These are phyloP conservation scores for Macrophomina tecta DNA, from an alignment of 2,329 filamentous ascomycete genomes.

Conservation along the genomic window DNA sequence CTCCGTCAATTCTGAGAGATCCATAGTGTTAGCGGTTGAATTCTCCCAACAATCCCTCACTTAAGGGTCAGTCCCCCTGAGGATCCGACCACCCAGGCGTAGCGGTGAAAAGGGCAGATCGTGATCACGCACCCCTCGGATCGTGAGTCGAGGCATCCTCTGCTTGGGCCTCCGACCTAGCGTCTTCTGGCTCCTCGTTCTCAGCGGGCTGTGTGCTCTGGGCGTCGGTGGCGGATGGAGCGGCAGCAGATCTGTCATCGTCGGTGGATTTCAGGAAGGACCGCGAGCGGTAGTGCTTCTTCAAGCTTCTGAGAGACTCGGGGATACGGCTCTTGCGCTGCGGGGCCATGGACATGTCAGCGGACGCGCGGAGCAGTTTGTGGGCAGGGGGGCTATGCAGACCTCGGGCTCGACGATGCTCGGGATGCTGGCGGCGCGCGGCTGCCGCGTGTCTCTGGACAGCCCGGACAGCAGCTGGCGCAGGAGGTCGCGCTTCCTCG, in stretches of 20 bases:
- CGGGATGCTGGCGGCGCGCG: slow-evolving; percentile 17
- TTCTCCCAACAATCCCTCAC: neutral
- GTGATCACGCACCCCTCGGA: slow-evolving; percentile 26
- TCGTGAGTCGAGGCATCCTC: slow-evolving; percentile 21
- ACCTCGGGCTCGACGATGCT: slow-evolving; percentile 21
- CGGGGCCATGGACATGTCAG: slow-evolving; percentile 15
- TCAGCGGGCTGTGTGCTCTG: neutral
- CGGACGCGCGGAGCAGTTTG: neutral
- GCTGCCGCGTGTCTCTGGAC: slow-evolving; percentile 18
- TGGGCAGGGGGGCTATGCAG: neutral
- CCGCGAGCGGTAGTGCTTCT: slow-evolving; percentile 25
- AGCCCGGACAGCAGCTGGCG: slow-evolving; percentile 22
- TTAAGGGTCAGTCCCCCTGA: slow-evolving; percentile 18
- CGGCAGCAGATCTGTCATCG: slow-evolving; percentile 14
- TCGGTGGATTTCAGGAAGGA: slow-evolving; percentile 22
- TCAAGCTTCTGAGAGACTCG: slow-evolving; percentile 22
- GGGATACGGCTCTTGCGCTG: slow-evolving; percentile 24
- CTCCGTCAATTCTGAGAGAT: slow-evolving; percentile 53
- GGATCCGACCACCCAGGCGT: slow-evolving; percentile 19
- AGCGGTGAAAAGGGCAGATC: slow-evolving; percentile 25
- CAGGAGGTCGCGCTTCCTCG: slow-evolving; percentile 28
- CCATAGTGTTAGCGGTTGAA: slow-evolving; percentile 27
- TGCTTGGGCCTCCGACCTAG: slow-evolving; percentile 16
- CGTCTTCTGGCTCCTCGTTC: neutral
- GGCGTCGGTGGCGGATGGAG: slow-evolving; percentile 11